Percentiles rank a stretch among this genome's conserved stretches.
These are phyloP conservation scores for Proteromonas lacertae DNA, from an alignment of 352 stramenopile species.

Conservation along the genomic window DNA sequence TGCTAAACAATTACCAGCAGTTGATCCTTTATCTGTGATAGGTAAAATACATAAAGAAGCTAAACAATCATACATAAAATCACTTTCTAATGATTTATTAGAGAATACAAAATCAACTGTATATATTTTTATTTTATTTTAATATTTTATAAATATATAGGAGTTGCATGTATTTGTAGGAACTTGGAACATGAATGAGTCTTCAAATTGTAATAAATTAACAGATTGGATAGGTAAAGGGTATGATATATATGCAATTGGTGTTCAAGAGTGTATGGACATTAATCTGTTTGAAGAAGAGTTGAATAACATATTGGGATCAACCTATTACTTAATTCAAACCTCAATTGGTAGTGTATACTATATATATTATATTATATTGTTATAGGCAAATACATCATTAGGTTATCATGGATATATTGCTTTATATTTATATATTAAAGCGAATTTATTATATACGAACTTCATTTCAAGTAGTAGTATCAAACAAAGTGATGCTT, in stretches of 20 bases:
- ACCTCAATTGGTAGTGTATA: no score
- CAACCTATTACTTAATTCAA: no score
- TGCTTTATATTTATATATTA: slow-evolving; percentile 33
- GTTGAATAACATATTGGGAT: slow-evolving; percentile 19
- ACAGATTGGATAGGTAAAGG: slow-evolving; percentile 32
- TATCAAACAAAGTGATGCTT: neutral
- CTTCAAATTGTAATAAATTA: slow-evolving; percentile 1
- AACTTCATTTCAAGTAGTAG: neutral
- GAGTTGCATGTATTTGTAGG: no score
- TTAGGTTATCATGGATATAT: slow-evolving; percentile 46
- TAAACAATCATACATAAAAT: no score
- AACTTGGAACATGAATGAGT: no score
- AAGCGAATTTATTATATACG: slow-evolving; percentile 13
- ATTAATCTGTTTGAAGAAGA: slow-evolving; percentile 24
- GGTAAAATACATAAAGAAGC: no score
- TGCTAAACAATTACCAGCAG: no score
- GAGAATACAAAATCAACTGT: no score
- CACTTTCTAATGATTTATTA: no score
- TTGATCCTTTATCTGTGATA: no score
- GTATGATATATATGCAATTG: slow-evolving; percentile 45
- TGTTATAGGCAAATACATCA: slow-evolving; percentile 28
- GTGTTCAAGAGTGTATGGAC: slow-evolving; percentile 52
- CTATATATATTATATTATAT: slow-evolving; percentile 30
- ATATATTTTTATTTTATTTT: no score
- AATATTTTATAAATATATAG: no score